Percentiles rank a stretch among this genome's conserved stretches.
Conservation (phyloP, 768 basidiomycete species). For the Inosperma sp. region DNA sequence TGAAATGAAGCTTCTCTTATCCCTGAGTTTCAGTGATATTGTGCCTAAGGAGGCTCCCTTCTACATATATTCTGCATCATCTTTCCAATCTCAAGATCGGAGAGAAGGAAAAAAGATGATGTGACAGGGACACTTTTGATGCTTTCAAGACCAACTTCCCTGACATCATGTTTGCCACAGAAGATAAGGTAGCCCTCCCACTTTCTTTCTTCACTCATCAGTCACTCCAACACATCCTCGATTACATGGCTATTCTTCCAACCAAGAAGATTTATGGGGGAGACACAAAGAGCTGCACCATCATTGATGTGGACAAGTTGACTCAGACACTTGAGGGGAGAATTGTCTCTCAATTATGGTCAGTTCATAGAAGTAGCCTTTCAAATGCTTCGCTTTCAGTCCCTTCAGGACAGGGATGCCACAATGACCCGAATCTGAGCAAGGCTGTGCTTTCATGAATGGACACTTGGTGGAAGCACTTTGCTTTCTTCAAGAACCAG, state of each 20-base stretch:
- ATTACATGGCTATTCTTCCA: constrained; percentile 19
- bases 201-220: constrained; percentile 16
- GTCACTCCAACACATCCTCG: constrained; percentile 22
- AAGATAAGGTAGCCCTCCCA: constrained; percentile 3
- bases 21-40: neutral
- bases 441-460: neutral
- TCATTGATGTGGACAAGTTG: constrained; percentile 8
- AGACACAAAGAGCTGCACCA: neutral
- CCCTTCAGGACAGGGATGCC: neutral
- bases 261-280: constrained; percentile 19
- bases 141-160: constrained; percentile 4
- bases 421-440: neutral
- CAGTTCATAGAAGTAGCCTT: constrained; percentile 14
- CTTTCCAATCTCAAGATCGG: neutral
- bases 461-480: constrained; percentile 1
- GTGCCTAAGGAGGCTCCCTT: neutral
- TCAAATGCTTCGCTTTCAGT: neutral
- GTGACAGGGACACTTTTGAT: neutral
- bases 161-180: constrained; percentile 14
- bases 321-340: neutral
- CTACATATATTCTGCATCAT: neutral
- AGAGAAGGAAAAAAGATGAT: neutral
- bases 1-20: neutral
- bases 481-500: constrained; percentile 3
- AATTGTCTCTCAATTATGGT: constrained; percentile 5